Conservation (phyloP, 2,329 filamentous ascomycete genomes). For the Fonsecaea multimorphosa region DNA sequence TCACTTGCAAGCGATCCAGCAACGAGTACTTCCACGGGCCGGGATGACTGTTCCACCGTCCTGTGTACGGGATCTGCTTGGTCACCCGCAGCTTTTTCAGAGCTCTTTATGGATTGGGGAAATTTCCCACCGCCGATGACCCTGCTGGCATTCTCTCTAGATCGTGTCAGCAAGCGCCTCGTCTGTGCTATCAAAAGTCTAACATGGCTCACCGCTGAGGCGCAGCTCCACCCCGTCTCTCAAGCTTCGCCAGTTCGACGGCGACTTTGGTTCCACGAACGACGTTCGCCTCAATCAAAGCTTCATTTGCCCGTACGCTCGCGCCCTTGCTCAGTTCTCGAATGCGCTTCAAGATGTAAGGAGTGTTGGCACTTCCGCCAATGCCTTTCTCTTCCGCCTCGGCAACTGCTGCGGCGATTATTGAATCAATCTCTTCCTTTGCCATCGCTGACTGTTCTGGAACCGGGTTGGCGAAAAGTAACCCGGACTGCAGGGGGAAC, state of each 20-base stretch:
- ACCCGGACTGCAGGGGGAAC: constrained; percentile 75
- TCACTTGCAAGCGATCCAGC: constrained; percentile 88
- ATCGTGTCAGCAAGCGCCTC: constrained; percentile 19
- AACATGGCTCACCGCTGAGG: constrained; percentile 36
- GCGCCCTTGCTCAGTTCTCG: constrained; percentile 75
- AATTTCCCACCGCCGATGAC: neutral
- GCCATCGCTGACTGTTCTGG: constrained; percentile 73
- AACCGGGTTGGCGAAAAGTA: constrained; percentile 89
- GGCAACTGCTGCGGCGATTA: constrained; percentile 71
- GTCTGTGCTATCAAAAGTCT: constrained; percentile 17
- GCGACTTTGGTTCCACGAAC: constrained; percentile 69
- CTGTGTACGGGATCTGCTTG: neutral
- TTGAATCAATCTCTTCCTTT: constrained; percentile 70
- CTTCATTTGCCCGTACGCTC: constrained; percentile 76
- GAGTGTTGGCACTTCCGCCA: constrained; percentile 79
- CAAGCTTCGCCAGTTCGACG: constrained; percentile 64
- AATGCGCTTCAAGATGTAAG: constrained; percentile 79
- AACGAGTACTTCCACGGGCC: constrained; percentile 72
- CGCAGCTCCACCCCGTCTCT: constrained; percentile 42
- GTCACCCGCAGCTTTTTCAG: neutral
- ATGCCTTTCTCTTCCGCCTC: constrained; percentile 70
- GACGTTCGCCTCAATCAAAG: constrained; percentile 71
- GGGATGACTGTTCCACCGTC: neutral
- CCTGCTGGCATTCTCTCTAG: constrained; percentile 18
- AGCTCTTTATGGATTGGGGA: neutral